Conservation (phyloP, 257 asterid genomes). For the Ilex aquifolium region DNA sequence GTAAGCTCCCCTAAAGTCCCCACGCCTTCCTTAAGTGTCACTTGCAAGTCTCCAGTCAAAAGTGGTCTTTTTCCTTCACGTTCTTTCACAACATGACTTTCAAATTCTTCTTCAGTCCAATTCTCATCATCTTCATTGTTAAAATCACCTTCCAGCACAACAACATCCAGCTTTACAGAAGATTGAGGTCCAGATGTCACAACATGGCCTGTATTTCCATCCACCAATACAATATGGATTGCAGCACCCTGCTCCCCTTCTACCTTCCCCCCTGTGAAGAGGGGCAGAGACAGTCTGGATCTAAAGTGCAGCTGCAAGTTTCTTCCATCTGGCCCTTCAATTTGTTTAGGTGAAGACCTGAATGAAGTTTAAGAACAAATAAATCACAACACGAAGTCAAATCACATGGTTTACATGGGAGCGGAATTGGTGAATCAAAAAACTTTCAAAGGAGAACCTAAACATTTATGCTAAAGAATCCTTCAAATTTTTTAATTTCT, state of each 20-base stretch:
- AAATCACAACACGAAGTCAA: no score
- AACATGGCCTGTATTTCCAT: slow-evolving; percentile 19
- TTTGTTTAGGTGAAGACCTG: slow-evolving; percentile 25
- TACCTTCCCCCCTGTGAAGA: slow-evolving; percentile 33
- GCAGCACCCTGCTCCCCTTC: slow-evolving; percentile 23
- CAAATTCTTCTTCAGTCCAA: slow-evolving; percentile 30
- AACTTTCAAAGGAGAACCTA: no score
- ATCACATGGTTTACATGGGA: no score
- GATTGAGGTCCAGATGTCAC: slow-evolving; percentile 28
- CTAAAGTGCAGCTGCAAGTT: slow-evolving; percentile 26
- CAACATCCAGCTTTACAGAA: slow-evolving; percentile 26
- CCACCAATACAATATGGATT: slow-evolving; percentile 24
- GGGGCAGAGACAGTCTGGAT: slow-evolving; percentile 23
- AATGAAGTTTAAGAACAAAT: not conserved
- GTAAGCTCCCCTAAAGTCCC: slow-evolving; percentile 25
- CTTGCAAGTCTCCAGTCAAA: slow-evolving; percentile 32
- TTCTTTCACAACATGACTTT: slow-evolving; percentile 22
- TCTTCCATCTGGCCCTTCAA: slow-evolving; percentile 24
- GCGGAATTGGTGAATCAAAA: no score
- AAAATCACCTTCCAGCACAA: slow-evolving; percentile 36
- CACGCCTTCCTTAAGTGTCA: slow-evolving; percentile 29
- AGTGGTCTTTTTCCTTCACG: slow-evolving; percentile 37
- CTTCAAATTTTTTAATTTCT: no score
- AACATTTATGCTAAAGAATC: no score
- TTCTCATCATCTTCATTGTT: slow-evolving; percentile 23